Base-by-base conservation (phyloP, 2,329 filamentous ascomycete species). In the Trichoderma afroharzianum region DNA sequence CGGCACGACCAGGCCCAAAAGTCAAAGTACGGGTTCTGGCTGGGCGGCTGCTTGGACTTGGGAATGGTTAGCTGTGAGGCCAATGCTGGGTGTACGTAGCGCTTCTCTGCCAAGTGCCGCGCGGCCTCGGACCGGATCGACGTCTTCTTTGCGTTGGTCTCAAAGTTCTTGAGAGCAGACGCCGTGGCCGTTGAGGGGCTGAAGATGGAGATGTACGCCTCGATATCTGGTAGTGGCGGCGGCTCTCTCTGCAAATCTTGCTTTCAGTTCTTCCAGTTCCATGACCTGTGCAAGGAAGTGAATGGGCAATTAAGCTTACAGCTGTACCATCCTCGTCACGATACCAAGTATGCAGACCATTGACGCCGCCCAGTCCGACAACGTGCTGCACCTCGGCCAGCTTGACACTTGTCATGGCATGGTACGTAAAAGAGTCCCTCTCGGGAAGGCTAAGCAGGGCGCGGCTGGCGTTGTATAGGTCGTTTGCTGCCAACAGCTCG, bases 151-250 rank as follows among this genome's bases (percentile, higher is more conserved):
- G 92, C 91, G 78, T 93, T 93, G 73, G 90, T 85, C 62, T 81
- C 81, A 76, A 93, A 87, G 63, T 86, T 87, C 73, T 85, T 91
- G 15, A 94, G 84, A 12, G 91, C 87, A 71, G 90, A 88, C 6
- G 85, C 76, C 2, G 90, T 91, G 14, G 84, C 83, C 4, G 89
- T 89, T 1, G 85, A 81, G 1, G 91, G 85, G 36, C 83, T 83
- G 83, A 93, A 94, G 76, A 94, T 85, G 62, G 87, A 83, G 47
- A 88, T 86, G 82, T 94, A 94, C 21, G 91, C 88, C 57, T 86
- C 84, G 71, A 91, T 86, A 76, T 94, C 92, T 68, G 85, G 75
- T 58, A 80, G 80, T 1, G 87, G 82, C 7, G 89, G 90, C 7
- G 86, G 82, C 1, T 81, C 79, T 76, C 81, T 81, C 79, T 83